Conservation (phyloP, 2,329 filamentous ascomycete species). For the Chaetothyriales sp. region DNA sequence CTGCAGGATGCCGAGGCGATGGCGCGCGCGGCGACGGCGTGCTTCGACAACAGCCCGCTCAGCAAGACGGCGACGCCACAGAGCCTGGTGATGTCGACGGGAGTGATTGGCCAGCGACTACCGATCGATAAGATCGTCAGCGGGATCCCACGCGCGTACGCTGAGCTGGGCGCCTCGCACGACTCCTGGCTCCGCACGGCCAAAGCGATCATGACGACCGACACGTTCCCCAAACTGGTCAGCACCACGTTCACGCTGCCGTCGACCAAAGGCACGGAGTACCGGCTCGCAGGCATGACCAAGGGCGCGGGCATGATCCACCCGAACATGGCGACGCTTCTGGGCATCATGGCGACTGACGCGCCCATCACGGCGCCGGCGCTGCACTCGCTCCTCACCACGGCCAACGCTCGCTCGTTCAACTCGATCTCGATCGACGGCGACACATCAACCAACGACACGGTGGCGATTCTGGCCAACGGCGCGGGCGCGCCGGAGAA, state of each 20-base stretch:
- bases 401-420: constrained; percentile 72
- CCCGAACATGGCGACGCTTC: constrained; percentile 93
- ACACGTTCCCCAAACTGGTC: constrained; percentile 93
- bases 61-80: constrained; percentile 25
- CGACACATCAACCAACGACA: constrained; percentile 96
- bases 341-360: constrained; percentile 85
- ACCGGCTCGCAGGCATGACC: constrained; percentile 83
- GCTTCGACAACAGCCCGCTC: constrained; percentile 26
- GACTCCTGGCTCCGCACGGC: constrained; percentile 77
- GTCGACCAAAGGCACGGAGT: constrained; percentile 47
- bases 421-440: constrained; percentile 96
- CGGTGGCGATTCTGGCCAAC: constrained; percentile 86
- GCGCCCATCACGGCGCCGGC: constrained; percentile 58
- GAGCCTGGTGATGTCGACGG: constrained; percentile 96
- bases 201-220: constrained; percentile 90
- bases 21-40: constrained; percentile 61
- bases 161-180: constrained; percentile 59
- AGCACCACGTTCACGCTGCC: constrained; percentile 75
- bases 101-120: constrained; percentile 87
- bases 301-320: constrained; percentile 99
- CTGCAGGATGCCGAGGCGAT: constrained; percentile 78
- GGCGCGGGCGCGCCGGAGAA: constrained; percentile 60
- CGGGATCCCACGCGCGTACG: constrained; percentile 64
- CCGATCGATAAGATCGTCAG: constrained; percentile 81
- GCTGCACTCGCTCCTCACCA: constrained; percentile 55